Base-by-base conservation (phyloP, 2,329 filamentous ascomycete genomes). In the Trichoderma polysporum region DNA sequence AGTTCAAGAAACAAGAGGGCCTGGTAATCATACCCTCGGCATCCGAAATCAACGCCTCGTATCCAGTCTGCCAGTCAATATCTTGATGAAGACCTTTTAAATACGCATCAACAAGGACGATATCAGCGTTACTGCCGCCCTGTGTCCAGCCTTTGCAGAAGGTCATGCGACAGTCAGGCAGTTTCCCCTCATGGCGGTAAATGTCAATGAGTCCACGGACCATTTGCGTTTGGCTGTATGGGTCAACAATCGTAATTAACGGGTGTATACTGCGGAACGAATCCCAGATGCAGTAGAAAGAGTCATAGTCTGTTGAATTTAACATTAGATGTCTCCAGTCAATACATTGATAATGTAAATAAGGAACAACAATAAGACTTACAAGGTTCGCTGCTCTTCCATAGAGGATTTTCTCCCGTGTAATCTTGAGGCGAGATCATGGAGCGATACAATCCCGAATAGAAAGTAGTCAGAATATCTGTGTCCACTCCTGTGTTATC, bases 161-260 rank as follows among this genome's bases (percentile, higher is more conserved):
- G 1, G 85, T 88, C 90, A 93, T 93, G 33, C 90, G 84, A 74
- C 91, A 93, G 76, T 93, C 91, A 0, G 91, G 91, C 1, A 94
- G 79, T 71, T 85, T 91, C 7, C 87, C 87, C 7, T 89, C 86
- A 72, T 90, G 84, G 13, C 84, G 82, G 74, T 92, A 94, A 9
- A 89, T 91, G 70, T 93, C 90, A 2, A 94, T 81, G 52, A 94
- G 77, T 62, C 88, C 88, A 27, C 90, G 84, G 8, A 93, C 83
- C 87, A 93, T 92, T 31, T 85, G 80, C 0, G 88, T 86, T 74
- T 92, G 88, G 1, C 87, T 86, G 3, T 81, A 70, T 0, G 91
- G 91, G 70, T 93, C 91, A 12, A 92, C 72, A n/a, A 94, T 82
- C 0, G 89, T 92, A 39, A 94, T 79, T 7, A 93, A 81, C 0